These are phyloP conservation scores for Colletotrichum tamarilloi DNA, from an alignment of 2,329 filamentous ascomycete species.

Conservation along the genomic window DNA sequence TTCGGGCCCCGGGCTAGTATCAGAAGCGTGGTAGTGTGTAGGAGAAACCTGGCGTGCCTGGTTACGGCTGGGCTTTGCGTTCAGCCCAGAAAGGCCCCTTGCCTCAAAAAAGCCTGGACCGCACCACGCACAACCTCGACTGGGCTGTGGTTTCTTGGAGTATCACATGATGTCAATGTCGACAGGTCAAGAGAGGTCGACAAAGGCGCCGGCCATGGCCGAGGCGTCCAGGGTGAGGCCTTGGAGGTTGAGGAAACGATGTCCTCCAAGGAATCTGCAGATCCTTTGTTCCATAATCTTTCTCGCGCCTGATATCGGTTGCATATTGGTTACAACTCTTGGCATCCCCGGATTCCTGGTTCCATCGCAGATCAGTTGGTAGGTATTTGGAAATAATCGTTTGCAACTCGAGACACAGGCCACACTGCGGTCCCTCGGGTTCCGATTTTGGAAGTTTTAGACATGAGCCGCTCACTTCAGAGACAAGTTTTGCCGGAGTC, in stretches of 20 bases:
- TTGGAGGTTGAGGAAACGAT: neutral
- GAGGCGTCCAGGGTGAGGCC: slow-evolving; percentile 10
- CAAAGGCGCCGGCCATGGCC: slow-evolving; percentile 13
- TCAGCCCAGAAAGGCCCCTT: slow-evolving; percentile 3
- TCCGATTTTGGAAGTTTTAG: neutral
- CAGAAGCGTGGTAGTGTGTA: slow-evolving; percentile 25
- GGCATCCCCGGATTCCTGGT: slow-evolving; percentile 22
- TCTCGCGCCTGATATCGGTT: neutral
- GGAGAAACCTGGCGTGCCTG: neutral
- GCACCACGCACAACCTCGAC: slow-evolving; percentile 11
- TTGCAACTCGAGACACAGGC: slow-evolving; percentile 13
- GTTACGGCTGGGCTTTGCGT: neutral
- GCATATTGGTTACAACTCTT: slow-evolving; percentile 23
- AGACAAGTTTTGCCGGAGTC: slow-evolving; percentile 19
- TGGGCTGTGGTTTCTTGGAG: slow-evolving; percentile 19
- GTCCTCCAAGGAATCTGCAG: neutral
- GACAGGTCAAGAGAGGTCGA: neutral
- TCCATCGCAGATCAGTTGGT: slow-evolving; percentile 10
- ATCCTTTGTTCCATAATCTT: slow-evolving; percentile 16
- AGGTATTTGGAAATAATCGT: slow-evolving; percentile 8
- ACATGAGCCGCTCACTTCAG: neutral
- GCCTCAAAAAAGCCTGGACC: neutral
- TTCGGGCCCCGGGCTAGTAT: slow-evolving; percentile 23
- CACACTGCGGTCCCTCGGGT: slow-evolving; percentile 1
- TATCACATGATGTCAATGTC: slow-evolving; percentile 18